Evolutionary conservation across 2,329 filamentous ascomycete species (phyloP).

Genomic region (Pezicula neosporulosa): DNA sequence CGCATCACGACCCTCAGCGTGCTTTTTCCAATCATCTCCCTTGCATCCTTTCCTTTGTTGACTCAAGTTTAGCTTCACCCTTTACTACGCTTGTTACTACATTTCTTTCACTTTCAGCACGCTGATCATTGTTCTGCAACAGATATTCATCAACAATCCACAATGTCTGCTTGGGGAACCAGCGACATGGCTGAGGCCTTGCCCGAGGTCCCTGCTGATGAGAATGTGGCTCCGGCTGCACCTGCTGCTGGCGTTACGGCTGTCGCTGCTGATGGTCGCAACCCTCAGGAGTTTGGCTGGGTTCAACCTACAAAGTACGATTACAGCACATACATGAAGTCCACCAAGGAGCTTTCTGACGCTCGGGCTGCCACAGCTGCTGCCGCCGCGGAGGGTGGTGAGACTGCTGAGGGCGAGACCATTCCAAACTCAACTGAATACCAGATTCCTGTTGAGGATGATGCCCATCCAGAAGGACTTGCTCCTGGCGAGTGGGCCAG

Average conservation of each 20-base stretch:
- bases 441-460: neutral
- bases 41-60: too few relatives aligned
- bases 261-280: slow-evolving; percentile 8
- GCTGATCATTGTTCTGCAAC: neutral
- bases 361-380: slow-evolving; percentile 6
- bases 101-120: neutral
- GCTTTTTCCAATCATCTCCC: too few relatives aligned
- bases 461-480: slow-evolving; percentile 9
- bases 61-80: too few relatives aligned
- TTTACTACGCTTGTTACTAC: too few relatives aligned
- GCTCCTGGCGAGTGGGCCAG: slow-evolving; percentile 21
- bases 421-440: slow-evolving; percentile 3
- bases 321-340: slow-evolving; percentile 26
- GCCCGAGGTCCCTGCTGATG: slow-evolving; percentile 15
- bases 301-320: slow-evolving; percentile 22
- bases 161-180: slow-evolving; percentile 21
- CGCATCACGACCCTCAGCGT: too few relatives aligned
- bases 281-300: slow-evolving; percentile 29
- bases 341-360: slow-evolving; percentile 21
- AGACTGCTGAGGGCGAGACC: slow-evolving; percentile 11
- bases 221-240: neutral
- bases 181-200: slow-evolving; percentile 30
- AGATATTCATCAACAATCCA: neutral
- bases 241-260: slow-evolving; percentile 1
- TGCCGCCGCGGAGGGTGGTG: neutral